Evolutionary conservation across 2,329 filamentous ascomycete species (phyloP).

Genomic region (Aspergillus sergii): DNA sequence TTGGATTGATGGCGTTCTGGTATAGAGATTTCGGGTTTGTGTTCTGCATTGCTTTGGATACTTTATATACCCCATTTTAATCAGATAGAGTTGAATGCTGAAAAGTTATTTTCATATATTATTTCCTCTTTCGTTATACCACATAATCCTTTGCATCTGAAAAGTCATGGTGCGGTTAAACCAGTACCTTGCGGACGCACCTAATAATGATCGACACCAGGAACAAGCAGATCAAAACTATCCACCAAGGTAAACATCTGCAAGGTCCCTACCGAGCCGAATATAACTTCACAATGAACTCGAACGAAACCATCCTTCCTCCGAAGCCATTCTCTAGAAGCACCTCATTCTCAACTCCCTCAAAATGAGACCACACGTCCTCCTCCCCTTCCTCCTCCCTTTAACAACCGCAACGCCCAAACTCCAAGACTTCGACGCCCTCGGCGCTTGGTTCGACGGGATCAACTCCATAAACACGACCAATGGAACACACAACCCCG

Average conservation of each 20-base stretch:
- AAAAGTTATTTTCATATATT: background rate
- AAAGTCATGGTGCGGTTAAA: background rate
- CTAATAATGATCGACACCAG: background rate
- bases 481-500: conserved; percentile 1
- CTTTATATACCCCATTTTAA: background rate
- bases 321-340: background rate
- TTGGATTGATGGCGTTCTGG: background rate
- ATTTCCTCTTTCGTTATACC: background rate
- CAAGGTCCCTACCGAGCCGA: background rate
- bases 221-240: background rate
- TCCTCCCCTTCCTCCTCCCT: background rate
- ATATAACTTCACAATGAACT: background rate
- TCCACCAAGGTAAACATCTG: background rate
- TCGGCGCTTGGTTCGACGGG: conserved; percentile 31
- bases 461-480: conserved; percentile 25
- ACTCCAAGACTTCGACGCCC: conserved; percentile 25
- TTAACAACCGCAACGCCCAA: conserved; percentile 1
- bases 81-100: background rate
- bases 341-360: background rate
- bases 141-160: too few relatives aligned
- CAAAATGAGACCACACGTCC: background rate
- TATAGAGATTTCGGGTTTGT: background rate
- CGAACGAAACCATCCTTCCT: background rate
- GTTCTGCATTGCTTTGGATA: background rate
- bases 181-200: background rate